These are phyloP conservation scores for Solanum corneliomulleri DNA, from an alignment of 257 asterid genomes.

Conservation along the genomic window DNA sequence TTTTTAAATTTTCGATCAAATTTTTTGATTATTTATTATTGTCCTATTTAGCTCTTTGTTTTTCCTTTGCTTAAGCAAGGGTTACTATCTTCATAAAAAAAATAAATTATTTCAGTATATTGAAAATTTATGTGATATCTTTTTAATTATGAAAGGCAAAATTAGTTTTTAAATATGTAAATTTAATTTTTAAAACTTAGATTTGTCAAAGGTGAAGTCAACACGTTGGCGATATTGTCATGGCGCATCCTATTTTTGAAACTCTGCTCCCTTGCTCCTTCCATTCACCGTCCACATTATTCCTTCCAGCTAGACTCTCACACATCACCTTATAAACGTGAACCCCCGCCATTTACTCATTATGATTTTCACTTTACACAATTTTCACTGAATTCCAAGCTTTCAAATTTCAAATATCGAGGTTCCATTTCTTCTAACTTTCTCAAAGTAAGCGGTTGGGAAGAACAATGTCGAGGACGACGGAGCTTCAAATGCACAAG, in stretches of 20 bases:
- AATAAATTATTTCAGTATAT: background rate
- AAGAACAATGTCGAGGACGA: constrained; percentile 24
- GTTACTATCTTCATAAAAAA: background rate
- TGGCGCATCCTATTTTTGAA: constrained; percentile 27
- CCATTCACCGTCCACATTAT: background rate
- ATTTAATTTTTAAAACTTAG: too few species aligned
- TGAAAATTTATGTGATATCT: background rate
- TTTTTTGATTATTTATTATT: too few species aligned
- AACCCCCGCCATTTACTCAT: background rate
- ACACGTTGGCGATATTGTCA: constrained; percentile 12
- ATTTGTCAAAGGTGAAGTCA: background rate
- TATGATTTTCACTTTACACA: background rate
- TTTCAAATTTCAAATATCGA: background rate
- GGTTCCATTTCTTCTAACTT: background rate
- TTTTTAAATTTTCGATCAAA: too few species aligned
- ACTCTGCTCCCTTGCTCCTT: constrained; percentile 2
- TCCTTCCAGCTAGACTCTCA: background rate
- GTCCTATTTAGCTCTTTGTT: background rate
- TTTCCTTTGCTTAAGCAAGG: background rate
- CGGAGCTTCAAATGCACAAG: constrained; percentile 20
- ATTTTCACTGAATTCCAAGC: background rate
- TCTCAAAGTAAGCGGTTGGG: background rate
- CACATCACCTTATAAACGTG: background rate
- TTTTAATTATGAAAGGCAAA: background rate
- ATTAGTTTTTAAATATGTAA: too few species aligned